phyloP scores from a whole-genome alignment of 257 asterid species.

The Coffea eugenioides region DNA sequence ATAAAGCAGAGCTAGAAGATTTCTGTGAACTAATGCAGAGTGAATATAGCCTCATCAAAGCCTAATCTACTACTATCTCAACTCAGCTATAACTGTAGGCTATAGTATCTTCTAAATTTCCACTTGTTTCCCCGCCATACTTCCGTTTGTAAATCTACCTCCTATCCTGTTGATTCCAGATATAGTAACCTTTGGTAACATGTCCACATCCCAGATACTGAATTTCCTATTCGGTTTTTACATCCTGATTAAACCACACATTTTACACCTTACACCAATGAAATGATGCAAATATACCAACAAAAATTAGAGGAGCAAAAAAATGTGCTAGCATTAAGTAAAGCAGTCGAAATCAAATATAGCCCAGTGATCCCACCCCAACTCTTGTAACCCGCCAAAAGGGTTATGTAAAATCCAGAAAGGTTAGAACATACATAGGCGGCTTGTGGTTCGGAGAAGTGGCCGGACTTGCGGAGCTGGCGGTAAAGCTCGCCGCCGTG shows the following conservation, averaged over 20 bases:
- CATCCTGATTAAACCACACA: background rate
- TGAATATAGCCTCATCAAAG: background rate
- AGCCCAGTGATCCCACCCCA: no score
- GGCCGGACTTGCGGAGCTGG: constrained; percentile 57
- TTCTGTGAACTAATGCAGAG: no score
- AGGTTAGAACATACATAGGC: constrained; percentile 53
- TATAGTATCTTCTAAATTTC: background rate
- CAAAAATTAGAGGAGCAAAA: background rate
- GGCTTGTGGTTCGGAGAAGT: constrained; percentile 68
- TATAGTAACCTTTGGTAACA: no score
- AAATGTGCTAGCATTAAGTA: background rate
- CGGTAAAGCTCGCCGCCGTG: constrained; percentile 84
- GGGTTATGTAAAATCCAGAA: background rate
- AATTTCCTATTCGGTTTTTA: no score
- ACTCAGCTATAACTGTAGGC: background rate
- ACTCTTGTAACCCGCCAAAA: background rate
- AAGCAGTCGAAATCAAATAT: no score
- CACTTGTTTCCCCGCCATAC: no score
- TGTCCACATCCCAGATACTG: no score
- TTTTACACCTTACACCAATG: background rate
- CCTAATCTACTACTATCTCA: background rate
- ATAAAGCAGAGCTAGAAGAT: no score
- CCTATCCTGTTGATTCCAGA: no score
- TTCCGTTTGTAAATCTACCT: no score
- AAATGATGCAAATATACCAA: background rate